Evolutionary conservation across 768 basidiomycete genomes (phyloP).

Genomic region (Boletales sp.): DNA sequence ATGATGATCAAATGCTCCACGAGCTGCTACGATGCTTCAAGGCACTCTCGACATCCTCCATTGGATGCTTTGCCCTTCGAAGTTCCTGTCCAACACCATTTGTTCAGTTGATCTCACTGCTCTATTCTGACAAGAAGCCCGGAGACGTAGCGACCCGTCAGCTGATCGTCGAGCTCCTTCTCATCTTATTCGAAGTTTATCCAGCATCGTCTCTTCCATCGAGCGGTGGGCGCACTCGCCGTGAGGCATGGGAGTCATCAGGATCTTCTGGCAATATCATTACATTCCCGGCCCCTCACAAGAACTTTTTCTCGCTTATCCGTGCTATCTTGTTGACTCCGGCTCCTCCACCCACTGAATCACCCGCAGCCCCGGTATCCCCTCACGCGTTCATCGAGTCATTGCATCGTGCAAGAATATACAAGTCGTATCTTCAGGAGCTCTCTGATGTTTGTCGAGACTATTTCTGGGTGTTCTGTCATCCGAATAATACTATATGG

Average conservation of each 20-base stretch:
- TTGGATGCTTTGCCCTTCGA: constrained; percentile 89
- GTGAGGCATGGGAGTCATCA: constrained; percentile 58
- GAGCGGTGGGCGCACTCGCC: constrained; percentile 33
- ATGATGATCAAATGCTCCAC: constrained; percentile 91
- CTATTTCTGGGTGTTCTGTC: constrained; percentile 97
- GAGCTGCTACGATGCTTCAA: constrained; percentile 93
- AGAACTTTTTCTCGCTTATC: constrained; percentile 67
- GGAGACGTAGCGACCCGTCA: constrained; percentile 90
- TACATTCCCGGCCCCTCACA: constrained; percentile 70
- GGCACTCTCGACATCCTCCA: constrained; percentile 83
- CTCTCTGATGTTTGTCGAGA: constrained; percentile 89
- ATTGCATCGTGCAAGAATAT: constrained; percentile 65
- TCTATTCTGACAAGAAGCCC: constrained; percentile 98
- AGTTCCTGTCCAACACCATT: constrained; percentile 87
- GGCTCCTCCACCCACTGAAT: constrained; percentile 62
- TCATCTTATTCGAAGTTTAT: constrained; percentile 87
- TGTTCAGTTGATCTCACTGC: constrained; percentile 71
- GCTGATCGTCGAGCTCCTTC: constrained; percentile 83
- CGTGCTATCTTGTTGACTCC: constrained; percentile 73
- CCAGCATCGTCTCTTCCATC: constrained; percentile 67
- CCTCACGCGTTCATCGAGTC: constrained; percentile 81
- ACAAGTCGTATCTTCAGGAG: constrained; percentile 79
- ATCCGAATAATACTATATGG: constrained; percentile 93
- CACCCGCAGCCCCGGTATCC: constrained; percentile 55
- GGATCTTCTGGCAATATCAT: constrained; percentile 48